Evolutionary conservation across 768 basidiomycete genomes (phyloP), one percentile per base, ranked within the genome.

Genomic region (Sistotremastrum suecicum): DNA sequence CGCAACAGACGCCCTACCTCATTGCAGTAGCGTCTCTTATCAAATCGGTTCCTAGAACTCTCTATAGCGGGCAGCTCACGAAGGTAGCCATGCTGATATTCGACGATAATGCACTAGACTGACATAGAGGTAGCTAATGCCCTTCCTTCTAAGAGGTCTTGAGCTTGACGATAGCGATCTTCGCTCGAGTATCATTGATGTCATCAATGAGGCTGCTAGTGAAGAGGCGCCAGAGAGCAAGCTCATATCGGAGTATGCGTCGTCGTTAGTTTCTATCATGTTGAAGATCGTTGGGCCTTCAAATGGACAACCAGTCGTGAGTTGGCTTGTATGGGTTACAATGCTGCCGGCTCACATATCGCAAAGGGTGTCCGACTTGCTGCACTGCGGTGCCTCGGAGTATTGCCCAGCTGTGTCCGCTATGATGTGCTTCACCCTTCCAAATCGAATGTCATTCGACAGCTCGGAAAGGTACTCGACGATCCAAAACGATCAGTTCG

Each of bases 401-500:
- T 75, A 12, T 59, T 99, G 40, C 90, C 95, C 0, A 69, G 67
- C 37, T 70, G 78, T 34, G 75, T 97, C 42, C 78, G 83, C 34
- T 94, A 89, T 59, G 81, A 86, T 51, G 65, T 82, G 8, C 68
- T 99, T 36, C 89, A 94, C 56, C 80, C 85, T 1, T 71, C 76
- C 56, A 97, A 89, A 60, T 48, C 74, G 2, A 64, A 57, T 0
- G 83, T 95, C 28, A 60, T 97, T 43, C 77, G 77, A 35, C 79
- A 82, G 49, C 68, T 99, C 30, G 80, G 72, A 0, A 76, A 71
- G 50, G 75, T 72, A 3, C 61, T 98, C 41, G 95, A 98, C 58
- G 95, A 98, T 63, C 86, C 86, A n/a, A 83, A 81, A 58, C 69
- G 84, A 48, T 63, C 64, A 2, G 91, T 99, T 5, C 70, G 95